A percentile compares a stretch with the other conserved stretches of the same genome.
phyloP scores from a whole-genome alignment of 164 flowering plant genomes.

The Nelumbo lutea region DNA sequence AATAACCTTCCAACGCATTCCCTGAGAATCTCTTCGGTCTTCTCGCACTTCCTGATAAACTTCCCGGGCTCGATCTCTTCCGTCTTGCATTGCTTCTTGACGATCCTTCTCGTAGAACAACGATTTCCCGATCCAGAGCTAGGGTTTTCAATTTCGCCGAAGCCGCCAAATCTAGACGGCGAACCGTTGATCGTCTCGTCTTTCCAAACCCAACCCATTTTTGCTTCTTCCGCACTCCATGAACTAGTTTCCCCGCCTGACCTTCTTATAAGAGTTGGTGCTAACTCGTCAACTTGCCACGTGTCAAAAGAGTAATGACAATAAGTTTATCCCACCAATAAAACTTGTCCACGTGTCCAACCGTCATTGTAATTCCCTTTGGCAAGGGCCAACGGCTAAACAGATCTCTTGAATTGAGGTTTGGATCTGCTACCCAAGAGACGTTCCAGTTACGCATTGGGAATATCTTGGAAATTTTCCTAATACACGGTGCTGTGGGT shows the following conservation, averaged over 20 bases:
- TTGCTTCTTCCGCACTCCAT: not conserved
- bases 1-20: conserved; percentile 69
- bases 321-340: too few species aligned
- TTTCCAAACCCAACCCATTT: conserved; percentile 77
- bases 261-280: not conserved
- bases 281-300: not conserved
- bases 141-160: conserved; percentile 8
- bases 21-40: conserved; percentile 59
- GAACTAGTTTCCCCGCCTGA: not conserved
- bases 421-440: too few species aligned
- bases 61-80: conserved; percentile 89
- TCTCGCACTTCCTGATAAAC: conserved; percentile 81
- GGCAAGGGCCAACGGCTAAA: too few species aligned
- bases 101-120: conserved; percentile 55
- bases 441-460: too few species aligned
- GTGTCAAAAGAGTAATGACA: not conserved
- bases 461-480: too few species aligned
- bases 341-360: too few species aligned
- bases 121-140: conserved; percentile 22
- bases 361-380: too few species aligned
- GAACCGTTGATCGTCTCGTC: conserved; percentile 30
- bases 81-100: conserved; percentile 62
- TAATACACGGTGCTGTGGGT: too few species aligned
- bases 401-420: too few species aligned
- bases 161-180: conserved; percentile 11